phyloP scores from a whole-genome alignment of 495 filamentous ascomycete species.

The Jackrogersella minutella region DNA sequence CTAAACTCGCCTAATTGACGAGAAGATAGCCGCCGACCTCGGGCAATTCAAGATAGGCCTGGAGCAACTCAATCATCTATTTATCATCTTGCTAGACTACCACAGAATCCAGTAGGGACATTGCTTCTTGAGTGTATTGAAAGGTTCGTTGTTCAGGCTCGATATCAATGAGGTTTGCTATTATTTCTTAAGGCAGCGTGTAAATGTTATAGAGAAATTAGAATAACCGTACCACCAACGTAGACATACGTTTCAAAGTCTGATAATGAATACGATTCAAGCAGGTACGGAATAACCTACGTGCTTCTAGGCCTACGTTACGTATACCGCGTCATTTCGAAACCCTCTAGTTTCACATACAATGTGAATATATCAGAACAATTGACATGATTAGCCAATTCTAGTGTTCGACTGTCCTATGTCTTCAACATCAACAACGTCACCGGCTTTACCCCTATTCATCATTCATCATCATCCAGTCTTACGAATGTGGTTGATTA shows the following conservation, averaged over 20 bases:
- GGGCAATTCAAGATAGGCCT: too few species aligned
- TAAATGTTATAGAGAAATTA: background rate
- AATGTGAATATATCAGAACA: background rate
- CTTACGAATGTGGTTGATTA: too few species aligned
- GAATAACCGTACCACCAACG: background rate
- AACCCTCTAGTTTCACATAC: background rate
- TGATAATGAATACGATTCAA: background rate
- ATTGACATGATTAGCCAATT: background rate
- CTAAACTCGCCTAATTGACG: too few species aligned
- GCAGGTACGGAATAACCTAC: background rate
- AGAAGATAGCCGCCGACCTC: too few species aligned
- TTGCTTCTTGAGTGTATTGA: background rate
- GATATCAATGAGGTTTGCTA: background rate
- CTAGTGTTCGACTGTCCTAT: background rate
- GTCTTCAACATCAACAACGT: background rate
- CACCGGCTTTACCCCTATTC: background rate
- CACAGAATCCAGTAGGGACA: background rate
- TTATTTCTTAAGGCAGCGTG: too few species aligned
- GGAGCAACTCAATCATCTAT: too few species aligned
- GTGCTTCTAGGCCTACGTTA: background rate
- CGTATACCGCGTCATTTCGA: conserved; percentile 1
- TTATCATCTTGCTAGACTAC: background rate
- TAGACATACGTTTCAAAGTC: background rate
- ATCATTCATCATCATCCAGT: too few species aligned
- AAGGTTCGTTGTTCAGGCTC: background rate